Evolutionary conservation across 1,139 yeast species (phyloP).

Genomic region (Candida glucosophila): DNA sequence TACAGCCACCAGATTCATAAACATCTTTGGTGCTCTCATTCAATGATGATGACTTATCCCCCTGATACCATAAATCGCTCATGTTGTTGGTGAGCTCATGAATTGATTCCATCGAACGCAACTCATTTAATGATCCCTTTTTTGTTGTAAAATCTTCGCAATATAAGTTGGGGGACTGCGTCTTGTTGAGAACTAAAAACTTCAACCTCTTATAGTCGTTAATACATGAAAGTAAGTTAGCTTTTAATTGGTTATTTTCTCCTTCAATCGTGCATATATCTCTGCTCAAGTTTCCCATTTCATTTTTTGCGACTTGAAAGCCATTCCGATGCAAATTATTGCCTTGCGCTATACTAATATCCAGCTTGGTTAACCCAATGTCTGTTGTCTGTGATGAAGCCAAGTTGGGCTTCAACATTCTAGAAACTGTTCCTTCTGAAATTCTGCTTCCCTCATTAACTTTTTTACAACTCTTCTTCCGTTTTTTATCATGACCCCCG

Average conservation of each 20-base stretch:
- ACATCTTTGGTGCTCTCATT: no score
- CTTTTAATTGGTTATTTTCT: constrained; percentile 31
- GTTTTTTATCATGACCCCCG: constrained; percentile 5
- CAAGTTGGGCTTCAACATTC: constrained; percentile 1
- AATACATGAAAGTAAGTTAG: constrained; percentile 28
- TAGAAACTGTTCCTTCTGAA: background rate
- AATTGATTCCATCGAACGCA: constrained; percentile 13
- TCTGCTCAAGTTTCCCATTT: constrained; percentile 6
- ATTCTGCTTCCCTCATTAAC: no score
- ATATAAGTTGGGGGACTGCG: constrained; percentile 4
- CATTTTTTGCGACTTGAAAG: constrained; percentile 1
- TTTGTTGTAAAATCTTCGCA: constrained; percentile 8
- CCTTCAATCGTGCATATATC: constrained; percentile 22
- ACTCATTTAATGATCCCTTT: constrained; percentile 23
- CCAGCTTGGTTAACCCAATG: constrained; percentile 83
- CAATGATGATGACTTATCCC: no score
- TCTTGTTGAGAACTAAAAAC: constrained; percentile 20
- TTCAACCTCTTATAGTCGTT: constrained; percentile 35
- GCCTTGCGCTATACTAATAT: constrained; percentile 1
- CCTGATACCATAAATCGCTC: constrained; percentile 19
- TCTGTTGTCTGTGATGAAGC: constrained; percentile 47
- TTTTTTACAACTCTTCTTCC: no score
- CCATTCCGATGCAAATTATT: constrained; percentile 3
- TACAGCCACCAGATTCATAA: no score
- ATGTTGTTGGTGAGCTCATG: constrained; percentile 19